These are phyloP conservation scores for Brachypodium distachyon DNA, from an alignment of 202 grass and related monocot genomes.

Conservation along the genomic window DNA sequence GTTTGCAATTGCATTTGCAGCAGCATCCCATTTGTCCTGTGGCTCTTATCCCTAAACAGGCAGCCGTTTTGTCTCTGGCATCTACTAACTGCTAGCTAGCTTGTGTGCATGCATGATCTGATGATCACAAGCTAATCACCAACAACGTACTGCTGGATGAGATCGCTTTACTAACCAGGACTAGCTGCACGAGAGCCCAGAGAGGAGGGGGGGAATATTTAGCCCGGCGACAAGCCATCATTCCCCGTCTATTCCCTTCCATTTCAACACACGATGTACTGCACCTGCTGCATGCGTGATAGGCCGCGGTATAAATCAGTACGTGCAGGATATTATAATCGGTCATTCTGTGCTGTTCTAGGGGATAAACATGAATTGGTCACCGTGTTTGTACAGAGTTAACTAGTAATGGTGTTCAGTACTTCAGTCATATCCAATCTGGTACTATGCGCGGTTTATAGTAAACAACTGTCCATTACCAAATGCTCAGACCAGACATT, in stretches of 20 bases:
- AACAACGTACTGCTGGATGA: background rate
- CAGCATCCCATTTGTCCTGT: slow-evolving; percentile 50
- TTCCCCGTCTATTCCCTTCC: slow-evolving; percentile 45
- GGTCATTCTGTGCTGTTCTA: background rate
- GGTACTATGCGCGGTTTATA: too few species aligned
- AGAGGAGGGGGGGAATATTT: slow-evolving; percentile 4
- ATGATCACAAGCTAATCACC: background rate
- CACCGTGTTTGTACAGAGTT: background rate
- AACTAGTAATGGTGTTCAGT: too few species aligned
- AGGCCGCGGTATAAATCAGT: background rate
- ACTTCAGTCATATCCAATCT: too few species aligned
- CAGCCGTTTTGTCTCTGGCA: slow-evolving; percentile 35
- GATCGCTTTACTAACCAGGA: background rate
- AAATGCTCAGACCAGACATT: too few species aligned
- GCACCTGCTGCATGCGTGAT: background rate
- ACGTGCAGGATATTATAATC: too few species aligned
- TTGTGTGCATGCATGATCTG: background rate
- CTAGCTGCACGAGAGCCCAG: background rate
- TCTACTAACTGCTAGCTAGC: background rate
- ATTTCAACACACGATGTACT: slow-evolving; percentile 32
- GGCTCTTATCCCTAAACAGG: slow-evolving; percentile 72
- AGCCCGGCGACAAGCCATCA: slow-evolving; percentile 34
- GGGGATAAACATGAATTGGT: slow-evolving; percentile 30
- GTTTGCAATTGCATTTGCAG: slow-evolving; percentile 23
- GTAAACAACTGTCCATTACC: too few species aligned